A percentile compares a stretch with the other conserved stretches of the same genome.
phyloP scores from a whole-genome alignment of 148 eudicot species.

The Vaccinium vitisidaea region DNA sequence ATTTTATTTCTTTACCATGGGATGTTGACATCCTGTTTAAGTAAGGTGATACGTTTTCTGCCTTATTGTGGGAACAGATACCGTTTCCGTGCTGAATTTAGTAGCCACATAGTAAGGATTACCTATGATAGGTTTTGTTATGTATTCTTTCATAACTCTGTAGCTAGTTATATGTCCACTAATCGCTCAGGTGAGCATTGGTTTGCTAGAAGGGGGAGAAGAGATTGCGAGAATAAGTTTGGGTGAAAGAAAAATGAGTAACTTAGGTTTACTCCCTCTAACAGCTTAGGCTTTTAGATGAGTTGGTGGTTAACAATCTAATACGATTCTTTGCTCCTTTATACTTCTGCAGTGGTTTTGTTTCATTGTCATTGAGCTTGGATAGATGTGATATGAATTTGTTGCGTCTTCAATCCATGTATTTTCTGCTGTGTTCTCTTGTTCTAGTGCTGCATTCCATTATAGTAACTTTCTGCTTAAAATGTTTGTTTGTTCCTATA shows the following conservation, averaged over 20 bases:
- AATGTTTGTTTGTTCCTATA: conserved; percentile 16
- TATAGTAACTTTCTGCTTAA: conserved; percentile 19
- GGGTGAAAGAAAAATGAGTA: conserved; percentile 3
- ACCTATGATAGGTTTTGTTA: too few relatives aligned
- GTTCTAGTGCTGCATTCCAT: background rate
- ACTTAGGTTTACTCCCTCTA: background rate
- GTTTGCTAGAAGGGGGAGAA: background rate
- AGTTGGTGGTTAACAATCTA: too few relatives aligned
- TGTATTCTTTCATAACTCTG: too few relatives aligned
- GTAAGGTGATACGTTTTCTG: too few relatives aligned
- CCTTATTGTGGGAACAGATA: too few relatives aligned
- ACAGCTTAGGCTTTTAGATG: too few relatives aligned
- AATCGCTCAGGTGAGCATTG: too few relatives aligned
- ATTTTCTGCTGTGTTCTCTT: conserved; percentile 6
- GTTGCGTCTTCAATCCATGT: background rate
- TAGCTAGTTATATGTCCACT: too few relatives aligned
- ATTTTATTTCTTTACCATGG: too few relatives aligned
- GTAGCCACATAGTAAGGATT: too few relatives aligned
- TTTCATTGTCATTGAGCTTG: background rate
- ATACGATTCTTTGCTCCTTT: background rate
- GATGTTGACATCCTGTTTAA: too few relatives aligned
- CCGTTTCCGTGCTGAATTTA: too few relatives aligned
- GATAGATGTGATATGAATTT: background rate
- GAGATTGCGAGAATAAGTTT: background rate
- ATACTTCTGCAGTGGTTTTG: background rate